Conservation (phyloP, 2,329 filamentous ascomycete species). For the Penicillium sp. region DNA sequence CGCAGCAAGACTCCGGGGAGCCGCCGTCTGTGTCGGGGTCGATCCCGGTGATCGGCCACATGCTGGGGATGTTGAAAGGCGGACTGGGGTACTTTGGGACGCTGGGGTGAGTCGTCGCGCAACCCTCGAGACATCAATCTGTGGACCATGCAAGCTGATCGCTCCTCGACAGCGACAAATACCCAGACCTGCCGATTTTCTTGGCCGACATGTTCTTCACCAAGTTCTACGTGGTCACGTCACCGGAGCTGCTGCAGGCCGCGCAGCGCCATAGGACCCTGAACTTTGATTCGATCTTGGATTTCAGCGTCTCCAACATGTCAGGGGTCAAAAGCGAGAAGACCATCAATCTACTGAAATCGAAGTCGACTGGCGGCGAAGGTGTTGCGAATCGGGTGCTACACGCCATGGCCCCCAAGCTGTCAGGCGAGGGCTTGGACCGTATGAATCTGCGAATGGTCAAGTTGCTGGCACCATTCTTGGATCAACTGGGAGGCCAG, state of each 20-base stretch:
- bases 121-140: too few species aligned
- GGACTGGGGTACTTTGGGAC: constrained; percentile 24
- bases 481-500: constrained; percentile 18
- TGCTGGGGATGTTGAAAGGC: constrained; percentile 23
- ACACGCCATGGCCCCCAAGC: constrained; percentile 26
- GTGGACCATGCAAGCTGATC: constrained; percentile 3
- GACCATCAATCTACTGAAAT: constrained; percentile 19
- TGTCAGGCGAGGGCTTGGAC: constrained; percentile 25
- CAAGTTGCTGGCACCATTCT: constrained; percentile 6
- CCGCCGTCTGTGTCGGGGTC: constrained; percentile 19
- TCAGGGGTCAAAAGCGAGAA: constrained; percentile 20
- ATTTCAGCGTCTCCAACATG: constrained; percentile 13
- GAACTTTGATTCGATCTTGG: constrained; percentile 26
- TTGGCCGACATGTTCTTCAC: constrained; percentile 24
- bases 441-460: constrained; percentile 29
- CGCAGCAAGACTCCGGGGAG: constrained; percentile 26
- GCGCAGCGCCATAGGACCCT: constrained; percentile 26
- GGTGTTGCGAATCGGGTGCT: constrained; percentile 17
- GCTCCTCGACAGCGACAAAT: constrained; percentile 14
- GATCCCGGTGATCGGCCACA: constrained; percentile 31
- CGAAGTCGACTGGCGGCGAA: constrained; percentile 19
- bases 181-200: constrained; percentile 18
- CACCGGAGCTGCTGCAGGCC: constrained; percentile 22
- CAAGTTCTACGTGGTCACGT: constrained; percentile 29
- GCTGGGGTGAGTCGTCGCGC: constrained; percentile 14